Base-by-base conservation (phyloP, 2,329 filamentous ascomycete species). In the Aspergillus calidoustus region DNA sequence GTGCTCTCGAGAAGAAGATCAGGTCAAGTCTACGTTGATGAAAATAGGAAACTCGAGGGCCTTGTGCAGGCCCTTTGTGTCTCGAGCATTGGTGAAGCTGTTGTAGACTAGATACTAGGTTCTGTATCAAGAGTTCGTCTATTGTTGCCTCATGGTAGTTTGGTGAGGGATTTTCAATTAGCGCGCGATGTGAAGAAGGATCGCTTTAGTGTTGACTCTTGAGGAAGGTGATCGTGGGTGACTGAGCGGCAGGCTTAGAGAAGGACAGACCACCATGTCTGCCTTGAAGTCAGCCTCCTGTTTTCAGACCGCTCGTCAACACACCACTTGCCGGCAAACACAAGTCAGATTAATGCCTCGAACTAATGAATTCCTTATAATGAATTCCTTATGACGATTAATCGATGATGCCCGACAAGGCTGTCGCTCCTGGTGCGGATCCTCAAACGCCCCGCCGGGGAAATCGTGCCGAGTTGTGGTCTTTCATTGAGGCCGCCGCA, bases 391-490 rank as follows among this genome's bases (percentile, higher is more conserved):
- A 57, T 41, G 48, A 25, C 13, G 22, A 15, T 43, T 47, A 41
- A 41, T 41, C 41, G 46, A 57, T 34, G 57, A 54, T 34, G 43
- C 28, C 31, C 60, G 44, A 66, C 64, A 66, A 66, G 64, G 64
- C 64, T 66, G 61, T 55, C 60, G 51, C 59, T 41, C 38, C 54
- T 31, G 30, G 48, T 54, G 54, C 56, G 54, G 61, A 62, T 60
- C 60, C 52, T 60, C 31, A 46, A 41, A 62, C 50, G 57, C 61
- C 44, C 44, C 22, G 54, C 53, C 64, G 55, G 46, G 64, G 64
- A 64, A 60, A 61, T 54, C 49, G 61, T 65, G 64, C 64, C 64
- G 64, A 59, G 8, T 41, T 41, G 34, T 41, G 34, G 34, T 41
- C 34, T 41, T 15, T 41, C 34, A 41, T 41, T 11, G 13, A 41